Conservation (phyloP, 2,329 filamentous ascomycete species). For the Cadophora gregata region DNA sequence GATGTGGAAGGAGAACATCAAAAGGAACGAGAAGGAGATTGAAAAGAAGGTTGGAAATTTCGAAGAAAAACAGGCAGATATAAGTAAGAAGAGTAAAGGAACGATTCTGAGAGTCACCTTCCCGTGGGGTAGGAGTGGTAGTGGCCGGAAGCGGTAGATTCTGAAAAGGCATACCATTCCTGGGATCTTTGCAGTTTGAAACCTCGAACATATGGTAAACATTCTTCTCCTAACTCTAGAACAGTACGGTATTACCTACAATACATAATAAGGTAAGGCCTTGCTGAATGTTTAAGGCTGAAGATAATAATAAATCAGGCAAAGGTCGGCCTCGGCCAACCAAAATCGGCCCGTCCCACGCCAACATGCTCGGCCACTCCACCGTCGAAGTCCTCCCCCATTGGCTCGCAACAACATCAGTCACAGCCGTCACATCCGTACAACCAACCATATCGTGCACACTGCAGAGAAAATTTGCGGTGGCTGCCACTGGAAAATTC, state of each 20-base stretch:
- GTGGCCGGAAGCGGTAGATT: not conserved
- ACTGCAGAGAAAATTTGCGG: not conserved
- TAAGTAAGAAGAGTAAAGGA: not conserved
- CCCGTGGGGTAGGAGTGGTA: not conserved
- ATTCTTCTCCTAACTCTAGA: too few species aligned
- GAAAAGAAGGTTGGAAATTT: not conserved
- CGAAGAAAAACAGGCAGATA: not conserved
- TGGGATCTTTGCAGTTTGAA: too few species aligned
- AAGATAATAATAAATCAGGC: not conserved
- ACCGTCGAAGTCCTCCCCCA: not conserved
- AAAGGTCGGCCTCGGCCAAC: too few species aligned
- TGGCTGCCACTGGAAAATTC: not conserved
- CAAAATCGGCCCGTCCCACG: not conserved
- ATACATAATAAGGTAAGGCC: too few species aligned
- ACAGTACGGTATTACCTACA: too few species aligned
- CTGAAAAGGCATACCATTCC: not conserved
- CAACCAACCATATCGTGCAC: not conserved
- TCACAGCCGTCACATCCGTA: not conserved
- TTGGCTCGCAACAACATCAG: not conserved
- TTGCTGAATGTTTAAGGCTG: too few species aligned
- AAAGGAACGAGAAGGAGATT: not conserved
- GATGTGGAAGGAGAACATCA: not conserved
- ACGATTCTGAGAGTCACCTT: not conserved
- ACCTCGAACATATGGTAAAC: too few species aligned
- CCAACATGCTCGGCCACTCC: not conserved